These are phyloP conservation scores for Boletus sp. DNA, from an alignment of 768 basidiomycete species.

Conservation along the genomic window DNA sequence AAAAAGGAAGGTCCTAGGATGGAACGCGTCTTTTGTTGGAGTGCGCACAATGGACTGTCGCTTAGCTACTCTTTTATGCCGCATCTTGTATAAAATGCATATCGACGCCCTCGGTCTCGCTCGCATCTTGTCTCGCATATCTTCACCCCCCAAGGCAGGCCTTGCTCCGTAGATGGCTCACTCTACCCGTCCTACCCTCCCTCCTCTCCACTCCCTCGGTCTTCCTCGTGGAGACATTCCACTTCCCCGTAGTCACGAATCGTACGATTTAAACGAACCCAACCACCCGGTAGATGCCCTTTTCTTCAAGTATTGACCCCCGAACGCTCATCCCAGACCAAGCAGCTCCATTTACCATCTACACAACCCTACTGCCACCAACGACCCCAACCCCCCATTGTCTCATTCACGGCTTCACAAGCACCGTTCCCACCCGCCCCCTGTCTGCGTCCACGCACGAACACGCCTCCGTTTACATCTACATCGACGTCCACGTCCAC, in stretches of 20 bases:
- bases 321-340: constrained; percentile 2
- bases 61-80: not conserved
- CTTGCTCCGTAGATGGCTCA: constrained; percentile 16
- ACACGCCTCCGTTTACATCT: not conserved
- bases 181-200: constrained; percentile 47
- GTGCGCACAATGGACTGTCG: not conserved
- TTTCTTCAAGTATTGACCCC: not conserved
- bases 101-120: not conserved
- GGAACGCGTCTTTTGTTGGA: not conserved
- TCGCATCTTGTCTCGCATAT: not conserved
- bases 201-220: constrained; percentile 48
- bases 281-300: constrained; percentile 13
- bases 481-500: not conserved
- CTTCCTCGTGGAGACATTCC: constrained; percentile 25
- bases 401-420: constrained; percentile 40
- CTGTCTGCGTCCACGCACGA: not conserved
- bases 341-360: not conserved
- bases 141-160: constrained; percentile 15
- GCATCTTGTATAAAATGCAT: constrained; percentile 12
- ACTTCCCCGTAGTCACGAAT: constrained; percentile 10
- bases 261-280: constrained; percentile 4
- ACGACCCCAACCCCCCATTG: not conserved
- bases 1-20: constrained; percentile 1
- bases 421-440: constrained; percentile 34
- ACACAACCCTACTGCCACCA: not conserved